Conservation (phyloP, 805 yeast species). For the Candida berthetii region DNA sequence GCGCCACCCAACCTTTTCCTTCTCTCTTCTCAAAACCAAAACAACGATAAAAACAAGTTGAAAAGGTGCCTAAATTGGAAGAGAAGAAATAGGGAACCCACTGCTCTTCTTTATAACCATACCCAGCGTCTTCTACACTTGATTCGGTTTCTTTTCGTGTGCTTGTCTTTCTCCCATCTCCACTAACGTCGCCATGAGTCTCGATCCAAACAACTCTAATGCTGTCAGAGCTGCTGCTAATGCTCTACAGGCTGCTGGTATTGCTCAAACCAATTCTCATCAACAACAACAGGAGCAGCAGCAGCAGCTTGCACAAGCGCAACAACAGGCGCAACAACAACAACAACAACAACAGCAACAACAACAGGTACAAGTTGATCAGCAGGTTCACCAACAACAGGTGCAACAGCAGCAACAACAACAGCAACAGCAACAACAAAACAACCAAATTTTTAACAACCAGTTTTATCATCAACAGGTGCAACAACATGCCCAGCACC, state of each 20-base stretch:
- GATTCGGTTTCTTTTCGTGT: neutral
- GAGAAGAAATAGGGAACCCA: too few relatives aligned
- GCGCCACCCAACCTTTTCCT: conserved; percentile 2
- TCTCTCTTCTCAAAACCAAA: conserved; percentile 1
- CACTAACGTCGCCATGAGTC: conserved; percentile 2
- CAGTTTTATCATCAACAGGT: neutral
- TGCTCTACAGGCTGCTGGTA: conserved; percentile 18
- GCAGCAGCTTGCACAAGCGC: conserved; percentile 9
- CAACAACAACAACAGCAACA: too few relatives aligned
- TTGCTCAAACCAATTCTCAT: conserved; percentile 10
- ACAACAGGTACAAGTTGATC: conserved; percentile 5
- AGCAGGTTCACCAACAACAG: conserved; percentile 4
- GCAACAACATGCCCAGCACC: neutral
- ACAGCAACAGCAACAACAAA: conserved; percentile 2
- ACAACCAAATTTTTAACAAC: neutral
- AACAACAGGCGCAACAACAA: conserved; percentile 11
- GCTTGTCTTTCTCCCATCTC: neutral
- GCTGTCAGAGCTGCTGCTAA: conserved; percentile 15
- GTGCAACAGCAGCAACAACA: too few relatives aligned
- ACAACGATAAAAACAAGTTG: conserved; percentile 3
- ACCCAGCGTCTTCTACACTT: too few relatives aligned
- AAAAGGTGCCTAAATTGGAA: conserved; percentile 3
- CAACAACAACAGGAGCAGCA: conserved; percentile 16
- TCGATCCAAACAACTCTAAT: conserved; percentile 13
- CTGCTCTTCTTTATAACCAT: too few relatives aligned